Evolutionary conservation across 306 rosid genomes (phyloP), one percentile per base, ranked within the genome.

Genomic region (Argentina anserina): DNA sequence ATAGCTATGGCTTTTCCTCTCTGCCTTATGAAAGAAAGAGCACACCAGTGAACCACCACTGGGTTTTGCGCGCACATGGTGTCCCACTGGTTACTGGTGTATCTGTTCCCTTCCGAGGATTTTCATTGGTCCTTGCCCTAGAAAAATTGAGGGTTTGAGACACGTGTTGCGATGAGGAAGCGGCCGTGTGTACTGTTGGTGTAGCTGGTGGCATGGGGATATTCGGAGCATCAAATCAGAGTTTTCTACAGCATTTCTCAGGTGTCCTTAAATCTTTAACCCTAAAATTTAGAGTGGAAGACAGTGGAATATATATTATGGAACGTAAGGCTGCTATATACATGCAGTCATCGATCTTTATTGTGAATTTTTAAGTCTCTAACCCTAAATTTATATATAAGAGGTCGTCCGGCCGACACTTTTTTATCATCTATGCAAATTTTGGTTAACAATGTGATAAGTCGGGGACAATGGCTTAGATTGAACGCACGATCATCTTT

Each of bases 51-150:
- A 61, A 61, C 42, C 1, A 61, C 82, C 75, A 74, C 85, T 79
- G 58, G 55, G 86, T 81, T 74, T 67, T 41, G 89, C 92, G 88
- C 97, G 79, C 88, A 4, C n/a, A n/a, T n/a, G 94, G 53, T 65
- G 71, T 42, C 90, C 87, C 91, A 83, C 84, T 81, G n/a, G 9
- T 17, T 17, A 49, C 56, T 49, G 61, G 43, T 63, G 4, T 34
- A 2, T 43, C 8, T 26, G 59, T 8, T 40, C 43, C 23, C 36
- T 49, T 28, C 6, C 21, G 1, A 3, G 45, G 23, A 7, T 45
- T 28, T 72, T 25, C 20, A 71, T 13, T 52, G 17, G 56, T 29
- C 37, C 20, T 40, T 56, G 31, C 70, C 58, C 59, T 36, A 46
- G 39, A 78, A 25, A 15, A 65, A 43, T 40, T 50, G 59, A 61